These are phyloP conservation scores for Spirogloea muscicola DNA, from an alignment of 139 green algal species.

Conservation along the genomic window DNA sequence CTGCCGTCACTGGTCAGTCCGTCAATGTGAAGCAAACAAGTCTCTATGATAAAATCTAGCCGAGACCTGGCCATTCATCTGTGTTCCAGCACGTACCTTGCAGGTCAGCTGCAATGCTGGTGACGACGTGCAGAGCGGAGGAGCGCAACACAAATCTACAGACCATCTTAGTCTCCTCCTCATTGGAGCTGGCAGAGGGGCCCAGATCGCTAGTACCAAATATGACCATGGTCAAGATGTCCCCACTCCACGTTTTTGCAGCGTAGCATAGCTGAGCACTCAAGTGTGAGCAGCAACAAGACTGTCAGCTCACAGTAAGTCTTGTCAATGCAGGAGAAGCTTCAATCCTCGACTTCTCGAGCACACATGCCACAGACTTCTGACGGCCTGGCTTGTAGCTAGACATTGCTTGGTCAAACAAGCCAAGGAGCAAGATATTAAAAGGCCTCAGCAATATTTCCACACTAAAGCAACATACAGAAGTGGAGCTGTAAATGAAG, in stretches of 20 bases:
- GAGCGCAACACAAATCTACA: constrained; percentile 34
- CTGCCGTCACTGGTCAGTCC: not conserved
- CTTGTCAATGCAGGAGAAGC: not conserved
- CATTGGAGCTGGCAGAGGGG: constrained; percentile 14
- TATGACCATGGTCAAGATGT: constrained; percentile 32
- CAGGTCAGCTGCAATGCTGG: constrained; percentile 14
- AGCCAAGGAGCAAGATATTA: no score
- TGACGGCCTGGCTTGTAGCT: not conserved
- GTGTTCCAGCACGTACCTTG: not conserved
- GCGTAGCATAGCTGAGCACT: constrained; percentile 43
- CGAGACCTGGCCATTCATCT: not conserved
- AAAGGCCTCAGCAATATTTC: no score
- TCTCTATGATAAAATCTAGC: not conserved
- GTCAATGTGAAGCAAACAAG: not conserved
- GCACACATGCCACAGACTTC: not conserved
- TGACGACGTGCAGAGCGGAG: constrained; percentile 7
- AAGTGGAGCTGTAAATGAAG: no score
- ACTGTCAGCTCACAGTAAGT: not conserved
- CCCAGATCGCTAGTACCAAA: constrained; percentile 41
- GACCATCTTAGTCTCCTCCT: constrained; percentile 32
- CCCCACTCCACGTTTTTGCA: constrained; percentile 36
- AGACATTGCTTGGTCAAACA: not conserved
- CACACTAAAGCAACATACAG: no score
- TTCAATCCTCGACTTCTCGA: not conserved
- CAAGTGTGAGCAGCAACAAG: no score